phyloP scores from a whole-genome alignment of 1,284 basidiomycete genomes.

The Cutaneotrichosporon daszewskae region DNA sequence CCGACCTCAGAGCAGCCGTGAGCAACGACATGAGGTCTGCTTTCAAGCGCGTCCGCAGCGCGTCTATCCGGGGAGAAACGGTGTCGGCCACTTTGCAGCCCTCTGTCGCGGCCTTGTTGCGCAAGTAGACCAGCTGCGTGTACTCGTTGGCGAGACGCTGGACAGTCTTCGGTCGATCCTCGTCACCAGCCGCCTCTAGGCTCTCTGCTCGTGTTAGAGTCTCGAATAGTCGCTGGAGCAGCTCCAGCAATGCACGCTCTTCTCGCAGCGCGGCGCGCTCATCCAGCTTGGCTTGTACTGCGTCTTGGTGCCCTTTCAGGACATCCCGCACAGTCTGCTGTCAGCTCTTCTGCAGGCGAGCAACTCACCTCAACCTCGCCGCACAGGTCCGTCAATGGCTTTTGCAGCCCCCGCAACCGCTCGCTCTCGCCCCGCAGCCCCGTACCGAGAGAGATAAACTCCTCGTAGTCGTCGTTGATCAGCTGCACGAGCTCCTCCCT shows the following conservation, averaged over 20 bases:
- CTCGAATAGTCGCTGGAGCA: constrained; percentile 82
- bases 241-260: constrained; percentile 77
- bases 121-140: constrained; percentile 84
- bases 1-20: constrained; percentile 50
- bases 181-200: constrained; percentile 48
- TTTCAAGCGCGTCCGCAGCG: constrained; percentile 67
- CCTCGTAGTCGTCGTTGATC: constrained; percentile 97
- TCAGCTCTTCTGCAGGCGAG: background rate
- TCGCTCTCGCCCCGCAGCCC: constrained; percentile 76
- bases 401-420: constrained; percentile 61
- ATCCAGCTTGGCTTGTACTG: constrained; percentile 69
- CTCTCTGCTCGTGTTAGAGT: constrained; percentile 75
- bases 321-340: constrained; percentile 35
- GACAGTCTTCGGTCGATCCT: constrained; percentile 59
- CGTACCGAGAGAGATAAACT: constrained; percentile 90
- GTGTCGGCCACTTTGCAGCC: constrained; percentile 71
- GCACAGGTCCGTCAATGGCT: constrained; percentile 61
- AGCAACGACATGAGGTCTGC: constrained; percentile 81
- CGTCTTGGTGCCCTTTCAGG: constrained; percentile 55
- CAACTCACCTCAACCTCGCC: constrained; percentile 62
- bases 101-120: constrained; percentile 69
- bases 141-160: constrained; percentile 82
- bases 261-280: constrained; percentile 68
- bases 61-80: constrained; percentile 70
- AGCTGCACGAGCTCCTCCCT: constrained; percentile 89